phyloP scores from a whole-genome alignment of 2,329 filamentous ascomycete genomes.

The Scytalidium sp. region DNA sequence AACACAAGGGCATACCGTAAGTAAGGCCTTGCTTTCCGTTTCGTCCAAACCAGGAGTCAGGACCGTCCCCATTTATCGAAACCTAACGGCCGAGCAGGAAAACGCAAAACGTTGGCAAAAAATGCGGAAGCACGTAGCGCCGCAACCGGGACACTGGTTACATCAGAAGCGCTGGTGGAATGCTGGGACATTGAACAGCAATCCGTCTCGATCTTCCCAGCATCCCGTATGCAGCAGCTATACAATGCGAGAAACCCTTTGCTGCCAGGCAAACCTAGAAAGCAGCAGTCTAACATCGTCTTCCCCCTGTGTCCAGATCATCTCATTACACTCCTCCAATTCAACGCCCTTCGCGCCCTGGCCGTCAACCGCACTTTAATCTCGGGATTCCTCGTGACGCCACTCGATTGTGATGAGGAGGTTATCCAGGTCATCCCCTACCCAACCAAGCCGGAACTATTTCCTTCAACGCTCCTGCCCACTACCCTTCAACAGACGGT shows the following conservation, averaged over 20 bases:
- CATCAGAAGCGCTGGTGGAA: slow-evolving; percentile 29
- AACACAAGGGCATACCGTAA: slow-evolving; percentile 43
- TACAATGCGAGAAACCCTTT: slow-evolving; percentile 29
- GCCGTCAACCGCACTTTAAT: slow-evolving; percentile 33
- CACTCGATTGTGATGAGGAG: slow-evolving; percentile 30
- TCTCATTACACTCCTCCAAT: slow-evolving; percentile 40
- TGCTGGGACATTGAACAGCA: slow-evolving; percentile 32
- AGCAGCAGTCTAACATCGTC: slow-evolving; percentile 21
- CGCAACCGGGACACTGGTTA: slow-evolving; percentile 15
- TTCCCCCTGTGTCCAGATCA: slow-evolving; percentile 39
- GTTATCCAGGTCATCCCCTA: slow-evolving; percentile 27
- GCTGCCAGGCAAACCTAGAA: slow-evolving; percentile 21
- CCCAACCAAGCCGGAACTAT: slow-evolving; percentile 22
- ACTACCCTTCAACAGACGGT: slow-evolving; percentile 36
- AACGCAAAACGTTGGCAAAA: slow-evolving; percentile 28
- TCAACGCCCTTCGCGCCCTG: slow-evolving; percentile 36
- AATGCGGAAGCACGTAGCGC: slow-evolving; percentile 16
- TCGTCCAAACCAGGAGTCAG: slow-evolving; percentile 9
- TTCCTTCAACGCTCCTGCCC: slow-evolving; percentile 33
- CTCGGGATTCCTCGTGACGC: slow-evolving; percentile 29
- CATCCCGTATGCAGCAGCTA: slow-evolving; percentile 28
- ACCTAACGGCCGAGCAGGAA: slow-evolving; percentile 26
- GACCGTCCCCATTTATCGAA: slow-evolving; percentile 10
- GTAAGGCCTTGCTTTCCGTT: slow-evolving; percentile 17
- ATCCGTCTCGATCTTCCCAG: slow-evolving; percentile 28